Base-by-base conservation (phyloP, 2,329 filamentous ascomycete genomes). In the Aspergillus pseudoviridinutans region DNA sequence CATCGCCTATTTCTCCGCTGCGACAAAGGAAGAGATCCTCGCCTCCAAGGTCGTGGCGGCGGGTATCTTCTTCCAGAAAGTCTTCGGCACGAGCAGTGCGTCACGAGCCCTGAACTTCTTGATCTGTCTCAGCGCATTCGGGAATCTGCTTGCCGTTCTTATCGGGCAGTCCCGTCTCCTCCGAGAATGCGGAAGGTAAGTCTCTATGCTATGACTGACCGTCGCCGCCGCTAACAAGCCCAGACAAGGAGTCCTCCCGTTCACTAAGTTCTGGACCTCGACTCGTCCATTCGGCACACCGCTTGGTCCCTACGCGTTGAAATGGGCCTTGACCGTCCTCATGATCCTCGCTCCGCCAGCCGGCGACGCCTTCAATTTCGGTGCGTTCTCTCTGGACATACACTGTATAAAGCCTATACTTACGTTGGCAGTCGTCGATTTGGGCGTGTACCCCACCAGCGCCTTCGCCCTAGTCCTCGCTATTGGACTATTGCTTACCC, bases 221-320 rank as follows among this genome's bases (percentile, higher is more conserved):
- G 9, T 12, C 3, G 2, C n/a, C n/a, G 14, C 12, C 51, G 0
- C 22, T 50, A 1, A 14, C 8, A 12, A 7, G 12, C n/a, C 29
- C 28, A 81, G 82, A 58, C 84, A 87, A 73, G 85, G 85, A 6
- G 82, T 87, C 0, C 74, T 87, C 1, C 84, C 85, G 0, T 87
- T 71, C n/a, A 79, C 84, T 1, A 69, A 71, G 1, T 83, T 87
- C 59, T 88, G 85, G 85, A 84, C 83, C 0, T 84, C 82, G 0
- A 87, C 85, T 0, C 79, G 77, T 55, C 86, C 85, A 0, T 87
- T 87, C 56, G 85, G 84, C 1, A 88, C 86, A 0, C 84, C 85
- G 0, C 64, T 86, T 0, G 84, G 83, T 0, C 84, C 85, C 0
- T 86, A 86, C 58, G 53, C 79, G 2, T 61, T 87, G 3, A 84